A percentile compares a stretch with the other conserved stretches of the same genome.
phyloP scores from a whole-genome alignment of 1,284 basidiomycete species.

The Moniliophthora roreri region DNA sequence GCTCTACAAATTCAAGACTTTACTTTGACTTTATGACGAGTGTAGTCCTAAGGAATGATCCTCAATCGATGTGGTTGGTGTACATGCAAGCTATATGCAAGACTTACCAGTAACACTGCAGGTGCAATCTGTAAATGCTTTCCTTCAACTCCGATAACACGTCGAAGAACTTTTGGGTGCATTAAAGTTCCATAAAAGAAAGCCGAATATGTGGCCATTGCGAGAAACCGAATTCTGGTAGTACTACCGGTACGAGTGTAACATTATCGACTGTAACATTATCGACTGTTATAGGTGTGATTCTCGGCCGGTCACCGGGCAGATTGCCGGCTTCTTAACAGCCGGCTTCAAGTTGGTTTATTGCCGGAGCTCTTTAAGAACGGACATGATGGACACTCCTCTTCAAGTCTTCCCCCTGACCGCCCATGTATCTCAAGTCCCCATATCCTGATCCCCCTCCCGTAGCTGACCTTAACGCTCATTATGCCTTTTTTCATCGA shows the following conservation, averaged over 20 bases:
- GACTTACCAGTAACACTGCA: slow-evolving; percentile 41
- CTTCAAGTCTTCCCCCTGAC: not conserved
- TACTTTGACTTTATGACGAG: slow-evolving; percentile 67
- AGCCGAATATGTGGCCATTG: slow-evolving; percentile 38
- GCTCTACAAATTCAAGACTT: slow-evolving; percentile 4
- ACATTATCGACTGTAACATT: too few species aligned
- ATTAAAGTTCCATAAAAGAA: slow-evolving; percentile 88
- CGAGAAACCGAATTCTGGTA: not conserved
- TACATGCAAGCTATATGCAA: not conserved
- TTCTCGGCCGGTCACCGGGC: too few species aligned
- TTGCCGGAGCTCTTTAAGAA: too few species aligned
- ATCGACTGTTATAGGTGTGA: too few species aligned
- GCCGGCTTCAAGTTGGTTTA: too few species aligned
- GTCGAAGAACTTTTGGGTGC: slow-evolving; percentile 52
- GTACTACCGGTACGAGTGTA: too few species aligned
- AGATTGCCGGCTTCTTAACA: too few species aligned
- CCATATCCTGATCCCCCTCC: slow-evolving; percentile 38
- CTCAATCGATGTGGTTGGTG: not conserved
- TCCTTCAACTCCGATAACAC: slow-evolving; percentile 52
- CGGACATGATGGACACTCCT: not conserved
- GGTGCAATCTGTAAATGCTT: slow-evolving; percentile 45
- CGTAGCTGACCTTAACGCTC: slow-evolving; percentile 50
- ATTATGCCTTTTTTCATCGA: slow-evolving; percentile 55
- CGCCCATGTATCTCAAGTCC: slow-evolving; percentile 40
- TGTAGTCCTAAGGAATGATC: slow-evolving; percentile 55